Conservation (phyloP, 2,329 filamentous ascomycete species). For the Hymenoscyphus fructigenus region DNA sequence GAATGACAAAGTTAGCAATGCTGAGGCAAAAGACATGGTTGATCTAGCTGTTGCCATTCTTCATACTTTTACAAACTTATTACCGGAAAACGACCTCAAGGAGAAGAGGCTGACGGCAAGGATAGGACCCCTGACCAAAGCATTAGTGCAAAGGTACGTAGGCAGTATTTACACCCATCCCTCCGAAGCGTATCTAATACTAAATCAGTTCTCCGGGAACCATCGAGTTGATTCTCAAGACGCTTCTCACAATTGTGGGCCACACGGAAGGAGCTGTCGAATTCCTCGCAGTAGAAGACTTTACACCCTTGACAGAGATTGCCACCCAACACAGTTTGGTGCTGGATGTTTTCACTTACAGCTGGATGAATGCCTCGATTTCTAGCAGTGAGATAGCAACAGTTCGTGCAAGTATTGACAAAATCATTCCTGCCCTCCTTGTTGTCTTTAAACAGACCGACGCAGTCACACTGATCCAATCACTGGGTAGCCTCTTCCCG, state of each 20-base stretch:
- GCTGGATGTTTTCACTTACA: conserved; percentile 54
- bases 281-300: conserved; percentile 50
- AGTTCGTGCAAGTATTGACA: conserved; percentile 45
- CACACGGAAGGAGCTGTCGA: conserved; percentile 49
- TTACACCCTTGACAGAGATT: conserved; percentile 56
- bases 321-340: conserved; percentile 53
- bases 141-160: conserved; percentile 53
- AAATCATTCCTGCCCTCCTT: conserved; percentile 48
- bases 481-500: conserved; percentile 53
- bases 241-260: conserved; percentile 56
- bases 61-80: conserved; percentile 58
- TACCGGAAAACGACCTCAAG: conserved; percentile 49
- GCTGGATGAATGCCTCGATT: conserved; percentile 54
- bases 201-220: conserved; percentile 51
- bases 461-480: conserved; percentile 57
- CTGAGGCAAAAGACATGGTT: conserved; percentile 59
- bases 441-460: conserved; percentile 59
- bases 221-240: conserved; percentile 53
- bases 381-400: conserved; percentile 32
- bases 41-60: conserved; percentile 62
- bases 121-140: conserved; percentile 52
- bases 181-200: conserved; percentile 14
- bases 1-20: conserved; percentile 33
- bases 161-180: background rate
- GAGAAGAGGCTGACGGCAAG: conserved; percentile 51